Percentiles rank a stretch among this genome's conserved stretches.
Conservation (phyloP, 1,139 yeast species). For the Hemisphaericaspora lyxosophila region DNA sequence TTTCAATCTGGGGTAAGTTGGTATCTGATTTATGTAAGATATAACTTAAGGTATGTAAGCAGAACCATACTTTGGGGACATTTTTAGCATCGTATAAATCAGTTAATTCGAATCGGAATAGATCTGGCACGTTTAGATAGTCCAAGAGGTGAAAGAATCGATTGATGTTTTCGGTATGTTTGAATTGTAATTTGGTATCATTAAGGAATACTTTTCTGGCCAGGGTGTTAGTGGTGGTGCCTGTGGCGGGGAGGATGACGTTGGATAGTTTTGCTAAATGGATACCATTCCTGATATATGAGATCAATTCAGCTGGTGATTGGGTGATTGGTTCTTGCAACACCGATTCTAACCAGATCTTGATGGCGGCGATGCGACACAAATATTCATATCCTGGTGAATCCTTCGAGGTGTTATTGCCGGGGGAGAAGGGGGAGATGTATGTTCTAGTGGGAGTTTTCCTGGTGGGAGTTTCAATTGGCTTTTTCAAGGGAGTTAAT, state of each 20-base stretch:
- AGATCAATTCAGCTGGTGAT: slow-evolving; percentile 49
- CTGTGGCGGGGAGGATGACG: slow-evolving; percentile 68
- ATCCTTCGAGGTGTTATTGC: slow-evolving; percentile 29
- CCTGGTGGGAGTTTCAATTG: slow-evolving; percentile 2
- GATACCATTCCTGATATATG: slow-evolving; percentile 76
- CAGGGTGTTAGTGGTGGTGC: no score
- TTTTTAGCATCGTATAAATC: slow-evolving; percentile 92
- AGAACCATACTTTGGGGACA: slow-evolving; percentile 90
- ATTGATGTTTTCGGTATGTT: slow-evolving; percentile 91
- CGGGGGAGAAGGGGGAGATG: slow-evolving; percentile 29
- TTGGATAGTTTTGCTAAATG: slow-evolving; percentile 77
- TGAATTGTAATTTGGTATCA: slow-evolving; percentile 67
- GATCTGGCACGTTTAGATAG: slow-evolving; percentile 74
- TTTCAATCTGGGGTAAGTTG: slow-evolving; percentile 62
- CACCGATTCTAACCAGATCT: slow-evolving; percentile 46
- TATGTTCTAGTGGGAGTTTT: slow-evolving; percentile 17
- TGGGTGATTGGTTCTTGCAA: slow-evolving; percentile 56
- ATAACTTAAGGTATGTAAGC: slow-evolving; percentile 85
- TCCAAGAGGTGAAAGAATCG: slow-evolving; percentile 74
- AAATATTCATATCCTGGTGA: slow-evolving; percentile 71
- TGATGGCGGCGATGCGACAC: slow-evolving; percentile 86
- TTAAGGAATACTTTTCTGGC: slow-evolving; percentile 40
- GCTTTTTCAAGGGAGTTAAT: slow-evolving; percentile 7
- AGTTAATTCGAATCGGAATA: slow-evolving; percentile 85
- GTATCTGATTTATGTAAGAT: slow-evolving; percentile 53